A percentile compares a stretch with the other conserved stretches of the same genome.
Conservation (phyloP, 2,329 filamentous ascomycete species). For the Claviceps pazoutovae region DNA sequence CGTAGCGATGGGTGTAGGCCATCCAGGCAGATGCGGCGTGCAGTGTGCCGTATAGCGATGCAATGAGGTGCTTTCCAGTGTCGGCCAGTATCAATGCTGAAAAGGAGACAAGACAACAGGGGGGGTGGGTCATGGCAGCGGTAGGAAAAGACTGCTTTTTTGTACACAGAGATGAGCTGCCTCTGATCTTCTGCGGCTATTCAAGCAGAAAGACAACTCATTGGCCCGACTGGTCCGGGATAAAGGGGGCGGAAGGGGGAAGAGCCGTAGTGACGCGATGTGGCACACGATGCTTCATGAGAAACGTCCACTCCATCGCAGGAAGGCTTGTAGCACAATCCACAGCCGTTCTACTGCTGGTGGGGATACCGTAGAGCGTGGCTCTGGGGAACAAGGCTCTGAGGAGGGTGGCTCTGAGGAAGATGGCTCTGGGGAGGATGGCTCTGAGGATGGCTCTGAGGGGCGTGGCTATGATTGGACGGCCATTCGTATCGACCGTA, state of each 20-base stretch:
- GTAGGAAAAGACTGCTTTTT: constrained; percentile 5
- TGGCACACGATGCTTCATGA: neutral
- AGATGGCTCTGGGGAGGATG: too few relatives aligned
- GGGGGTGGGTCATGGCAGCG: neutral
- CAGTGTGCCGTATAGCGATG: neutral
- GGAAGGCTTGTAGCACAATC: neutral
- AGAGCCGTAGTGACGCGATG: neutral
- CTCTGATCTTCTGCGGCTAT: neutral
- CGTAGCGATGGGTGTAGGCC: too few relatives aligned
- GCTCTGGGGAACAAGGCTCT: neutral
- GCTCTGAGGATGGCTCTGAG: too few relatives aligned
- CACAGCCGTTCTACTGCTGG: neutral
- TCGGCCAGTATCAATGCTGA: neutral
- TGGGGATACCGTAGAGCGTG: neutral
- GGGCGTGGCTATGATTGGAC: constrained; percentile 1
- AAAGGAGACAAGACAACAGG: neutral
- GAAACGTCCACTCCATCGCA: neutral
- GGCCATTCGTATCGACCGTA: constrained; percentile 2
- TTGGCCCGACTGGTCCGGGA: constrained; percentile 1
- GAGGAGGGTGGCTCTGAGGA: too few relatives aligned
- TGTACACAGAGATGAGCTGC: neutral
- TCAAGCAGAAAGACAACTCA: neutral
- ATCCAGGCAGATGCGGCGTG: too few relatives aligned
- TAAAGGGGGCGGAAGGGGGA: neutral
- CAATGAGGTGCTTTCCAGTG: neutral